Base-by-base conservation (phyloP, 1,284 basidiomycete genomes). In the Ganoderma lingzhi region DNA sequence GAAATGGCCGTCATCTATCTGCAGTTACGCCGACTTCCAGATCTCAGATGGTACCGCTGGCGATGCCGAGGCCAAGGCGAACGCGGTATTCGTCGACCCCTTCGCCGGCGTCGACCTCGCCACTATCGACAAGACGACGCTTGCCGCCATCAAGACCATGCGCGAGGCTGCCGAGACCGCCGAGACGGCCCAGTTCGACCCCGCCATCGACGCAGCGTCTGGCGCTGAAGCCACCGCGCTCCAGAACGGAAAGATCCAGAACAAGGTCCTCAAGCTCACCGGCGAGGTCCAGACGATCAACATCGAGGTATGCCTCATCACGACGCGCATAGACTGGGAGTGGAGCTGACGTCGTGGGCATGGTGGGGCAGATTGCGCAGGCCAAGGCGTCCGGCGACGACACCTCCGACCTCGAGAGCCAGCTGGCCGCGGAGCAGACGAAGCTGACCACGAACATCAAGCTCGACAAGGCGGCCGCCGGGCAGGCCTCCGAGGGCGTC, bases 191-290 rank as follows among this genome's bases (percentile, higher is more conserved):
- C 67, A 78, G 8, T 86, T 86, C 76, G 80, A 86, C 77, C 82
- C 84, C 10, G 76, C 77, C 45, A 86, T 86, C 70, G 80, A 75
- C 15, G 83, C 82, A 28, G 84, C 84, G 1, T 73, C 77, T 19
- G 84, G 83, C 39, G 81, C n/a, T 35, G 62, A 64, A 76, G 82
- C 82, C n/a, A 78, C 71, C 48, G 84, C 83, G n/a, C 79, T 86
- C 12, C 77, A 81, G 67, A 78, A 78, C 68, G 84, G 85, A 32
- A 86, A 86, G 78, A 85, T 82, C 74, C 82, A 84, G 82, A 86
- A 87, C 81, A 86, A 87, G 79, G 85, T 86, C 35, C 75, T 87
- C 41, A 87, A 87, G 77, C 76, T 86, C 63, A 84, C 83, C 51
- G 84, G 81, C 35, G 78, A 81, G 70, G 76, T 80, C n/a, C 82